Evolutionary conservation across 441 rosid genomes (phyloP).

Genomic region (Corymbia citriodora): DNA sequence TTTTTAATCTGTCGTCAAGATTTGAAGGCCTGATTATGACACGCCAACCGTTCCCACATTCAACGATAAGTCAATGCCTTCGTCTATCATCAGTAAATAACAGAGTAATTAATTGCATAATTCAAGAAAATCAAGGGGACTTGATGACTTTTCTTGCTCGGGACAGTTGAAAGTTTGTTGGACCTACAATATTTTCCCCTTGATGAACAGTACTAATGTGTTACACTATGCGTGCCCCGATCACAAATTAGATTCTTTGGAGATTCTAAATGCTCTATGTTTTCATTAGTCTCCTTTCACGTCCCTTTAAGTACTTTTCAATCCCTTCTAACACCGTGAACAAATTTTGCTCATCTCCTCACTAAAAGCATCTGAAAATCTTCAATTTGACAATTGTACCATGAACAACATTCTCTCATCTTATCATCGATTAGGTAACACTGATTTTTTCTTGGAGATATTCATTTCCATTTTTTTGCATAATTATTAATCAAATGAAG

Average conservation of each 20-base stretch:
- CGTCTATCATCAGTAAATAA: too few species aligned
- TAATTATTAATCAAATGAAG: too few species aligned
- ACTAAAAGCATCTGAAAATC: background rate
- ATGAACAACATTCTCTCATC: background rate
- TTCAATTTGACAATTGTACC: background rate
- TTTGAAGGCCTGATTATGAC: too few species aligned
- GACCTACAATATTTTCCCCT: background rate
- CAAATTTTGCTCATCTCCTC: background rate
- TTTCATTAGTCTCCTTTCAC: background rate
- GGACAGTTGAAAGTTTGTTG: background rate
- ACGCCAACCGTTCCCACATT: too few species aligned
- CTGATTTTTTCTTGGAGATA: too few species aligned
- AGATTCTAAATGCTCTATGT: background rate
- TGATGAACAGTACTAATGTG: background rate
- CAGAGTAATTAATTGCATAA: too few species aligned
- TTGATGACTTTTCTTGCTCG: too few species aligned
- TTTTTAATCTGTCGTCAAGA: too few species aligned
- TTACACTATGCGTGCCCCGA: background rate
- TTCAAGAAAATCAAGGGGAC: too few species aligned
- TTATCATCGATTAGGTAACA: too few species aligned
- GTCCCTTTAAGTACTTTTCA: background rate
- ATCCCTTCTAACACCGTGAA: background rate
- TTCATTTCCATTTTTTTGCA: too few species aligned
- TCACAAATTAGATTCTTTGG: background rate
- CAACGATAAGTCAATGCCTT: too few species aligned